Base-by-base conservation (phyloP, 2,329 filamentous ascomycete genomes). In the Colletotrichum tamarilloi region DNA sequence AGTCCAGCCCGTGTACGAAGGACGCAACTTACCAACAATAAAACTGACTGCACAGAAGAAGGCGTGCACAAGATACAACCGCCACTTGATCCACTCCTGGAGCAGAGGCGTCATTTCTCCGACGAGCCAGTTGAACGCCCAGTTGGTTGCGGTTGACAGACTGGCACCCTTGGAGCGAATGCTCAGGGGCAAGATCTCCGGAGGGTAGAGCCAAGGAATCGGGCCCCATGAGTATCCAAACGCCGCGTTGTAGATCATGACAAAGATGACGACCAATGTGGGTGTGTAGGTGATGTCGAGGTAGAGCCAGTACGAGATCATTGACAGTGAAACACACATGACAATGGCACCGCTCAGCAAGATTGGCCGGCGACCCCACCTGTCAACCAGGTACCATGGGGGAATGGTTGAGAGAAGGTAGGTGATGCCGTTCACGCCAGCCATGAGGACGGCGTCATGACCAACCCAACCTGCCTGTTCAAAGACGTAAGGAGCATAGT, bases 101-200 rank as follows among this genome's bases (percentile, higher is more conserved):
- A 98, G 86, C 67, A 98, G 92, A 2, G 97, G 97, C 0, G 97
- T 99, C 87, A 98, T 90, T 83, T 97, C 94, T 77, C 97, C 97
- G 4, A 98, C 97, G 30, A 98, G 87, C 94, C 95, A 99, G 84
- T 99, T 99, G 84, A 97, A 98, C 1, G 96, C 95, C 97, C 97
- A 99, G 81, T 99, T 99, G 38, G 95, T 92, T 22, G 97, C 97
- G 1, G 97, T 98, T 74, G 96, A 98, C 81, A 99, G 84, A 88
- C 95, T 98, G 67, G 97, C 96, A 74, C 97, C 97, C 87, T 98
- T 98, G 73, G 96, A 97, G 79, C 97, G 92, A 81, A 98, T 98
- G 86, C 95, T 98, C 74, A 99, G 87, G 5, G 97, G 97, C 56
- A 99, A 88, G 75, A 99, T 99, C 87, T 99, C 97, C n/a, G 97